Evolutionary conservation across 208 protist genomes (phyloP), one percentile per base, ranked within the genome.

Genomic region (Jaenimonas drosophilae): DNA sequence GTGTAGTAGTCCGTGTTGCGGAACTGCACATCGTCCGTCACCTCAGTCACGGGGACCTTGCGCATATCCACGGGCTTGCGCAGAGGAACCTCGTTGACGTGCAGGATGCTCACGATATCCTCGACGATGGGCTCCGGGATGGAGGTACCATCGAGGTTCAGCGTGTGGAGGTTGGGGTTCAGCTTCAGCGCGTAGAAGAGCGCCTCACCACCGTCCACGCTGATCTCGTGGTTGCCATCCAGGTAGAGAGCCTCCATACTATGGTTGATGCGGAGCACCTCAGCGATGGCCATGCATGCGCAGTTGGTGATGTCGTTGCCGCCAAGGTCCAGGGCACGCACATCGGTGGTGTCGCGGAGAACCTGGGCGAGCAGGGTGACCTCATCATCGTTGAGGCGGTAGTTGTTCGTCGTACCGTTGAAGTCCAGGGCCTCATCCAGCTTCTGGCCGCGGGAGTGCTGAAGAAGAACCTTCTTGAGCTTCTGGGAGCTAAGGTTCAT

Each of bases 111-210:
- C 16, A 59, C 54, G 50, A 88, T 79, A 53, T 87, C 70, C 40
- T 92, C 78, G 31, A 69, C 45, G 20, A 84, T 69, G 3, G 73
- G 50, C n/a, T 60, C 49, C 21, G 84, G 74, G 7, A 88, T 67
- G 27, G 54, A 43, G 6, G 78, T 87, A 36, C 62, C 54, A 16
- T 75, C 62, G 28, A 88, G 53, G 36, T 60, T 54, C 12, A 92
- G 60, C 3, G 59, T 74, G 19, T 87, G 67, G 29, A 94, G 58
- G 45, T 73, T 61, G 20, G 72, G 84, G 39, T 92, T 92, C 17
- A 82, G 58, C 50, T 84, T 85, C 14, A 92, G 69, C 0, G 78
- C 66, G 32, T 70, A 77, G 49, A 71, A 85, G 20, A 94, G 51
- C 9, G 76, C 76, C 26, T 81, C 75, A 12, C 79, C 87, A 23